Percentiles rank a stretch among this genome's conserved stretches.
Conservation (phyloP, 2,329 filamentous ascomycete genomes). For the Trichoderma afroharzianum region DNA sequence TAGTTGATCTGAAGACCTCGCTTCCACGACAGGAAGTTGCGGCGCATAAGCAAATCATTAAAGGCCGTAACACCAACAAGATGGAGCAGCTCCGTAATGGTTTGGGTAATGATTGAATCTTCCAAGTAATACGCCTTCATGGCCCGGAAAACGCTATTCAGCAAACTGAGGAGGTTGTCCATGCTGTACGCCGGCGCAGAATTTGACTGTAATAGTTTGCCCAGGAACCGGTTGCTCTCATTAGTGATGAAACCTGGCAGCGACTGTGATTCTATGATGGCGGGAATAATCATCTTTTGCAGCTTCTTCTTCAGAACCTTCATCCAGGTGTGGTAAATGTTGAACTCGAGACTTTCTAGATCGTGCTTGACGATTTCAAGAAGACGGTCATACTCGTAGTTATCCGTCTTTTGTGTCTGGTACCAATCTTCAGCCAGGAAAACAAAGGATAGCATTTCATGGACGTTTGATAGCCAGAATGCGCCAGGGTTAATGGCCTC, state of each 20-base stretch:
- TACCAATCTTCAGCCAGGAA: conserved; percentile 99
- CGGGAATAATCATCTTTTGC: conserved; percentile 99
- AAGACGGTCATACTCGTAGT: conserved; percentile 96
- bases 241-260: conserved; percentile 98
- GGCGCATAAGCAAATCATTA: conserved; percentile 94
- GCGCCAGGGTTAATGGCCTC: conserved; percentile 95
- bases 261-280: conserved; percentile 98
- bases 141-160: conserved; percentile 96
- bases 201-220: conserved; percentile 89
- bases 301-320: conserved; percentile 99
- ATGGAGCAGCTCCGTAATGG: conserved; percentile 86
- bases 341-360: conserved; percentile 96
- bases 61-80: conserved; percentile 97
- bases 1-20: conserved; percentile 99
- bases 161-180: conserved; percentile 92
- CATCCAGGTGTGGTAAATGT: conserved; percentile 99
- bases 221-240: conserved; percentile 96
- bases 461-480: conserved; percentile 98
- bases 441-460: conserved; percentile 99
- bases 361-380: conserved; percentile 99
- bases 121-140: conserved; percentile 99
- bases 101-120: conserved; percentile 92
- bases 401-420: conserved; percentile 97
- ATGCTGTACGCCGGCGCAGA: conserved; percentile 96
- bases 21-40: conserved; percentile 99